Base-by-base conservation (phyloP, 208 protist species). In the Trypanosoma vivax region DNA sequence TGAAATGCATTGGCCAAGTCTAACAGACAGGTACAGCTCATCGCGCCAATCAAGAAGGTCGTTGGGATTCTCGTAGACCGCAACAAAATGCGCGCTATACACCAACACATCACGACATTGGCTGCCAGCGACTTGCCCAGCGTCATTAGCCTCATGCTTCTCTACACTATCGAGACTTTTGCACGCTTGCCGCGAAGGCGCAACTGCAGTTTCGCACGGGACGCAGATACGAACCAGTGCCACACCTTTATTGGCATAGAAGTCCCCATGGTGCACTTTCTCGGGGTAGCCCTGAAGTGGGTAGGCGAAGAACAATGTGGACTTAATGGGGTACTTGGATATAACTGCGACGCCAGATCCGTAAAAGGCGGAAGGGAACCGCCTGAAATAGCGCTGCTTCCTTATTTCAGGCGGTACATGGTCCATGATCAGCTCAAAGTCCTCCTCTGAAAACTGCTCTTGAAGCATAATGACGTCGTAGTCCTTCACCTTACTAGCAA, bases 381-480 rank as follows among this genome's bases (percentile, higher is more conserved):
- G 82, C 7, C 54, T 55, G 47, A 89, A 88, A 61, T 83, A 77
- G 38, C 78, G 76, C 9, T 51, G 62, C 35, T 65, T 57, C 21
- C 66, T 63, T 31, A 90, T 65, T n/a, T 50, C 65, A 2, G 18
- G 39, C 0, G 86, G 67, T 6, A 85, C 34, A 35, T 40, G 41
- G 14, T 29, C 21, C 27, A 73, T 50, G 35, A 94, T 90, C 18
- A 82, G 39, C 14, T 81, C 72, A 43, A 88, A 90, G 58, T 94
- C 86, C 7, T 65, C 59, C 14, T 60, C 50, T 5, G 75, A 77
- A 61, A 94, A 94, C 67, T 89, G 82, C 54, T 94, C 86, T 55
- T 94, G 86, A 19, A 94, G 69, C 16, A 94, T 56, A 9, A 90
- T 73, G 16, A 94, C 48, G 53, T 94, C 86, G 60, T 94, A 94